Conservation (phyloP, 106 monocot genomes). For the Platanthera guangdongensis region DNA sequence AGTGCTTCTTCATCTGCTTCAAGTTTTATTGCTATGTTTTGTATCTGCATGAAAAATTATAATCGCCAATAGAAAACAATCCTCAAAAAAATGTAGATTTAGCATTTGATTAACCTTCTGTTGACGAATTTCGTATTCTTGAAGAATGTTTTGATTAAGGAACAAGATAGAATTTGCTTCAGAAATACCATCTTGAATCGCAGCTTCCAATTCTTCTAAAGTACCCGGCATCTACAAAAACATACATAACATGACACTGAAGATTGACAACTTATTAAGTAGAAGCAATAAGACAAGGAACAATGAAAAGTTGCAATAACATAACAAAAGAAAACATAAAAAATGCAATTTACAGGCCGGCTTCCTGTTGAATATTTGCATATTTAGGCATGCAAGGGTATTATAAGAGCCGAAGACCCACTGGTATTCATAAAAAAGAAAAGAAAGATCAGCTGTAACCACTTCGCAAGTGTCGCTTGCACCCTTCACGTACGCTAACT, state of each 20-base stretch:
- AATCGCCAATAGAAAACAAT: background rate
- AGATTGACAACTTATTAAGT: background rate
- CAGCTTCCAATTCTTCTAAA: conserved; percentile 83
- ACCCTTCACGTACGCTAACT: too few relatives aligned
- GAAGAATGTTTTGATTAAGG: conserved; percentile 87
- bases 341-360: background rate
- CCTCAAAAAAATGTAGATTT: background rate
- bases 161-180: conserved; percentile 93
- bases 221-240: conserved; percentile 79
- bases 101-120: conserved; percentile 41
- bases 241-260: background rate
- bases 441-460: too few relatives aligned
- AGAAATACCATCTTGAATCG: conserved; percentile 74
- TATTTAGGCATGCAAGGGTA: too few relatives aligned
- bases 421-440: too few relatives aligned
- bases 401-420: too few relatives aligned
- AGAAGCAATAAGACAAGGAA: too few relatives aligned
- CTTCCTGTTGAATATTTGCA: background rate
- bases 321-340: background rate
- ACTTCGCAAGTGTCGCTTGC: too few relatives aligned
- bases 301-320: background rate
- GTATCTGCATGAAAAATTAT: conserved; percentile 41
- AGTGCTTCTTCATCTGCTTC: conserved; percentile 45
- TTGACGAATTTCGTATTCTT: conserved; percentile 83
- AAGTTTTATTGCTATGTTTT: conserved; percentile 44